Base-by-base conservation (phyloP, 2,329 filamentous ascomycete genomes). In the Acrocalymma vagum region DNA sequence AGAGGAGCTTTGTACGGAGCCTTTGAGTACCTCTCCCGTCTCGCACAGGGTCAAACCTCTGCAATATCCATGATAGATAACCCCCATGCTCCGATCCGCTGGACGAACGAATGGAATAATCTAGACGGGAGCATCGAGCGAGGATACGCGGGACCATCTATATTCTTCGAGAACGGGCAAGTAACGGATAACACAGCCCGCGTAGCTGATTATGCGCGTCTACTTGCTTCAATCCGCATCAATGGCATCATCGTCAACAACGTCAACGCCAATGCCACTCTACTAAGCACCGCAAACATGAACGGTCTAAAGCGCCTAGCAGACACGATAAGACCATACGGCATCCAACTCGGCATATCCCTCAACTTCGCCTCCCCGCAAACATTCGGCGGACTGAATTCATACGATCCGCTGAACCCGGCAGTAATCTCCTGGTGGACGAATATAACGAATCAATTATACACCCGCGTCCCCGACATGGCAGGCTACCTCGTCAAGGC, bases 61-160 rank as follows among this genome's bases (percentile, higher is more conserved):
- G 52, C 72, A 1, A 72, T 76, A 0, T 61, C 75, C 4, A 75
- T 76, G 30, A 67, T 75, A 3, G 77, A 76, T 7, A 86, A 79
- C 48, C 84, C 84, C 0, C 74, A 77, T 41, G 82, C 79, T 0
- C 80, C 80, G 0, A 79, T 89, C 27, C 77, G 86, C 49, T 88
- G 85, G 86, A 78, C 82, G 0, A 88, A 89, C 56, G 80, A 89
- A 51, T 89, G 86, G 86, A 84, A 89, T 60, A 88, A 89, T 51
- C 72, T 88, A 62, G 79, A 85, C 42, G 79, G 85, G 9, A 82
- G 77, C 26, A 83, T 89, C 29, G 86, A 88, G 62, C 74, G 85
- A 37, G 86, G 86, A 13, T 89, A 86, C 52, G 85, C 76, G 3
- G 86, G 86, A 0, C 69, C 75, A 0, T 88, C 85, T 1, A 85